phyloP scores from a whole-genome alignment of 495 filamentous ascomycete species.

The Penicillium odoratum region DNA sequence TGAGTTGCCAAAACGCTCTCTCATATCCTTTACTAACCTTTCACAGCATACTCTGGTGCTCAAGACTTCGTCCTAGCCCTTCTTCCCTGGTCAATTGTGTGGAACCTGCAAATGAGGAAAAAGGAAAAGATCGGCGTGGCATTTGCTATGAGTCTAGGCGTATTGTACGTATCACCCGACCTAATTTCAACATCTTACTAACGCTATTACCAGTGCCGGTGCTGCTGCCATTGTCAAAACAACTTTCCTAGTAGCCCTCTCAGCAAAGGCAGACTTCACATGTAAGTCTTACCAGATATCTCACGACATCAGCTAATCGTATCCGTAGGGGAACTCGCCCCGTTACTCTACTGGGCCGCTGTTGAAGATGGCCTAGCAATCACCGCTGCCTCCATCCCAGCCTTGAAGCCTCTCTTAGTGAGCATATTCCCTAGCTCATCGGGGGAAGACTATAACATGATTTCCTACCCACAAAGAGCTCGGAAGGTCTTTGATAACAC shows the following conservation, averaged over 20 bases:
- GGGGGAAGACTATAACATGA: slow-evolving; percentile 20
- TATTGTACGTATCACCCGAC: slow-evolving; percentile 19
- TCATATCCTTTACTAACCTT: background rate
- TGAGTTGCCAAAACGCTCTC: background rate
- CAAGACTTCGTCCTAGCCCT: slow-evolving; percentile 24
- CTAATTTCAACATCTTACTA: background rate
- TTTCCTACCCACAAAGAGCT: slow-evolving; percentile 8
- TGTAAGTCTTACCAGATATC: slow-evolving; percentile 5
- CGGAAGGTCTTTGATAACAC: slow-evolving; percentile 19
- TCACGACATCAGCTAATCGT: background rate
- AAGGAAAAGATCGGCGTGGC: slow-evolving; percentile 25
- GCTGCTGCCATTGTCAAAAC: slow-evolving; percentile 24
- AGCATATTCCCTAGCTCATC: slow-evolving; percentile 17
- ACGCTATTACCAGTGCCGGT: slow-evolving; percentile 14
- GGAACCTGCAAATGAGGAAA: slow-evolving; percentile 25
- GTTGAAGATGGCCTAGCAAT: slow-evolving; percentile 26
- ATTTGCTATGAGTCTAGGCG: slow-evolving; percentile 24
- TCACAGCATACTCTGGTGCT: slow-evolving; percentile 23
- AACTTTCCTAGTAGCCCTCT: slow-evolving; percentile 17
- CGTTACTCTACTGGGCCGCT: slow-evolving; percentile 21
- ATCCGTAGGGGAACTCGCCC: slow-evolving; percentile 20
- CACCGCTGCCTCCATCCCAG: slow-evolving; percentile 21
- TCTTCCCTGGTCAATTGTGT: slow-evolving; percentile 23
- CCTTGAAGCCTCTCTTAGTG: slow-evolving; percentile 17
- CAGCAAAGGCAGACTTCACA: slow-evolving; percentile 22